Conservation (phyloP, 1,284 basidiomycete species). For the Tylopilus sp. region DNA sequence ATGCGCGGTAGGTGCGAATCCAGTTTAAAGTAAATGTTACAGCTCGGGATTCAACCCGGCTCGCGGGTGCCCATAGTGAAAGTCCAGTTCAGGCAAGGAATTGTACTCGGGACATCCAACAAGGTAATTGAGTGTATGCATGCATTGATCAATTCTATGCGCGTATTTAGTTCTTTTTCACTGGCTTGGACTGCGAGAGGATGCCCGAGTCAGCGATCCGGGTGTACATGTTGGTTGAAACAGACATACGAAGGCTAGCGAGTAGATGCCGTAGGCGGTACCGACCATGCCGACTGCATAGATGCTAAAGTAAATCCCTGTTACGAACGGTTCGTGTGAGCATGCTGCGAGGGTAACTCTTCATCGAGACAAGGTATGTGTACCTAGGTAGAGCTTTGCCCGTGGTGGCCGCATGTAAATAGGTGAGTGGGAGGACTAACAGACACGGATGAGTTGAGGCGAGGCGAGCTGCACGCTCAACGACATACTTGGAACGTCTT, state of each 20-base stretch:
- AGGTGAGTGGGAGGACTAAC: constrained; percentile 37
- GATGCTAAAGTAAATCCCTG: constrained; percentile 53
- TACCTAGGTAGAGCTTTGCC: constrained; percentile 48
- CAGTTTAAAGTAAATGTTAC: not conserved
- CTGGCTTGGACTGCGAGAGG: constrained; percentile 21
- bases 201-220: not conserved
- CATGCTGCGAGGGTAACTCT: not conserved
- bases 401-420: constrained; percentile 47
- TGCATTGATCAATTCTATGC: constrained; percentile 18
- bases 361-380: constrained; percentile 1
- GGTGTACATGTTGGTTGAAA: not conserved
- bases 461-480: not conserved
- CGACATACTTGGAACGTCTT: constrained; percentile 56
- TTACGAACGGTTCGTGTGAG: not conserved
- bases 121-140: constrained; percentile 5
- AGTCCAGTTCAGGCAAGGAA: not conserved
- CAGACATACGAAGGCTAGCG: constrained; percentile 50
- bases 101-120: not conserved
- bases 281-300: constrained; percentile 54
- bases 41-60: not conserved
- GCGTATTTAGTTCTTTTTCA: constrained; percentile 23
- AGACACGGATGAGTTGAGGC: constrained; percentile 6
- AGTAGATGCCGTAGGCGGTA: constrained; percentile 47
- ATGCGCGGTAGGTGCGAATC: not conserved
- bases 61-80: not conserved